phyloP scores from a whole-genome alignment of 2,329 filamentous ascomycete species.

The Aureobasidium vineae region DNA sequence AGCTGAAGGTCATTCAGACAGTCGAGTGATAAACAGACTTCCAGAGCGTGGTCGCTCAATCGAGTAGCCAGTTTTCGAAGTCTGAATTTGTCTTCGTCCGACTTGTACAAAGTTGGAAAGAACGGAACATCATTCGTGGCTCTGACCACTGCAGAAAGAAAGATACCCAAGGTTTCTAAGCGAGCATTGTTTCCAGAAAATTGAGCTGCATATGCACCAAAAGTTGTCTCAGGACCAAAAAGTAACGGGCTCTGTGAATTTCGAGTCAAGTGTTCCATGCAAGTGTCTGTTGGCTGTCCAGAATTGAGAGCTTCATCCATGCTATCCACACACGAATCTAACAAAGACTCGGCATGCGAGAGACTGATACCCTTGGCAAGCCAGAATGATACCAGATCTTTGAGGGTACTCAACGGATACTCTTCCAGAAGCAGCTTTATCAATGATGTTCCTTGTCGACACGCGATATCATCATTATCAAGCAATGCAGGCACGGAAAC shows the following conservation, averaged over 20 bases:
- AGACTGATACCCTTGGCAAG: conserved; percentile 34
- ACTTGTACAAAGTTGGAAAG: conserved; percentile 37
- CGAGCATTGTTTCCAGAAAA: conserved; percentile 36
- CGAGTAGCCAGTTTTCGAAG: conserved; percentile 38
- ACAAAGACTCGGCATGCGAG: conserved; percentile 33
- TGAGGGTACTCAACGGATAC: conserved; percentile 29
- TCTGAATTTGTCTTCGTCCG: conserved; percentile 16
- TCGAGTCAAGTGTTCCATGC: conserved; percentile 22
- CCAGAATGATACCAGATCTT: conserved; percentile 33
- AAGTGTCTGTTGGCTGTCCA: conserved; percentile 15
- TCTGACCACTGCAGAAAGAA: conserved; percentile 43
- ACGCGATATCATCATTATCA: conserved; percentile 31
- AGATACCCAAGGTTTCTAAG: conserved; percentile 45
- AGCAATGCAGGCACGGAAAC: neutral
- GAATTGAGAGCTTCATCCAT: conserved; percentile 29
- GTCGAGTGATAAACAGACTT: conserved; percentile 38
- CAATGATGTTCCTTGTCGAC: conserved; percentile 30
- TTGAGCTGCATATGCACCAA: conserved; percentile 28
- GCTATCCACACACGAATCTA: conserved; percentile 32
- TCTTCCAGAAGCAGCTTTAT: conserved; percentile 29
- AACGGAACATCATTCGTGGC: conserved; percentile 37
- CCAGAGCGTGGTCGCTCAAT: conserved; percentile 41
- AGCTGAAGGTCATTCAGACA: conserved; percentile 49
- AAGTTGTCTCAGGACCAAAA: conserved; percentile 3
- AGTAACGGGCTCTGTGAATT: conserved; percentile 29